Evolutionary conservation across 2,329 filamentous ascomycete species (phyloP), one percentile per base, ranked within the genome.

Genomic region (Diaporthe vexans): DNA sequence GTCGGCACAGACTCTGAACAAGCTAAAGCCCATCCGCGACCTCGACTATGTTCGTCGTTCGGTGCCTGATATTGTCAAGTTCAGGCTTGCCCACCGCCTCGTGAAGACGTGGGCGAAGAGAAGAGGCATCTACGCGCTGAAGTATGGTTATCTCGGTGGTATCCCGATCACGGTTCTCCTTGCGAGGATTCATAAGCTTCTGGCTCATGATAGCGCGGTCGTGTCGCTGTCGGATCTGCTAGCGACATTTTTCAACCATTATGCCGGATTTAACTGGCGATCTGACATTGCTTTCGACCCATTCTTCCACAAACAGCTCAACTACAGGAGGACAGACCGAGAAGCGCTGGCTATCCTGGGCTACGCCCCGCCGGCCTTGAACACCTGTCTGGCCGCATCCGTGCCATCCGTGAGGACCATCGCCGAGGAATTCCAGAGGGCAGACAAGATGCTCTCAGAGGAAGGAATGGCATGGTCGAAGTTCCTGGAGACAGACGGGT

Each of bases 301-400:
- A 0, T 89, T 89, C 76, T 92, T 92, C 79, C 88, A 90, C 78
- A 84, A 52, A 40, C 54, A 81, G 52, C 76, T 88, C 15, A 83
- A 81, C 51, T 92, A 93, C 77, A 83, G 87, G 65, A 86, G 91
- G 37, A 88, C 86, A 11, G 79, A 85, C 13, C 85, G 89, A 68
- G 92, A 94, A 76, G 88, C 91, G 1, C 86, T 94, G 80, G 91
- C 89, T 21, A 85, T 94, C 37, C 81, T 93, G 3, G 91, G 91
- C 1, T 92, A 90, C 80, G 88, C 92, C 79, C 84, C 88, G 0
- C 92, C 92, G 0, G 84, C 86, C 19, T 86, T 92, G 9, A 93
- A 94, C 78, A 88, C 91, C 5, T 87, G 89, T 4, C 82, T 86
- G 29, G 86, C 86, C 2, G 87, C 90, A 5, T 91, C 90, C 0